These are phyloP conservation scores for Wickerhamiella pararugosa DNA, from an alignment of 1,139 yeast genomes.

Conservation along the genomic window DNA sequence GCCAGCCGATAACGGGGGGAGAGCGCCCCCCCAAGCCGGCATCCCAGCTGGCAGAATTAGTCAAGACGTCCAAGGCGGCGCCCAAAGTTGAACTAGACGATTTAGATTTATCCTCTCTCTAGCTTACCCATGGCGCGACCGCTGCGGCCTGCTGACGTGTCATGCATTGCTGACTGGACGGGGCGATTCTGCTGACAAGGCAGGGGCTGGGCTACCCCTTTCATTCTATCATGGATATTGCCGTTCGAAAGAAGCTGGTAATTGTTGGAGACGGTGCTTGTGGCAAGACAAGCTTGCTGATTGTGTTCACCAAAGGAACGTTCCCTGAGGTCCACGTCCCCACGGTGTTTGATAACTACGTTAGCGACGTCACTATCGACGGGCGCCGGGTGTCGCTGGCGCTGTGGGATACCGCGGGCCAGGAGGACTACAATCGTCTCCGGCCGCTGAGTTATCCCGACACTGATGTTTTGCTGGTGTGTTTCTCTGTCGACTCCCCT, in stretches of 20 bases:
- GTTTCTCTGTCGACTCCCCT: constrained; percentile 85
- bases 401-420: constrained; percentile 97
- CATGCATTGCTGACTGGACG: too few relatives aligned
- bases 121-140: too few relatives aligned
- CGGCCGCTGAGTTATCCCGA: constrained; percentile 91
- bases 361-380: constrained; percentile 81
- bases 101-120: too few relatives aligned
- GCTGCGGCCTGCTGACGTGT: too few relatives aligned
- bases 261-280: constrained; percentile 96
- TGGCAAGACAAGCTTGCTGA: constrained; percentile 58
- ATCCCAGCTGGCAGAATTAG: too few relatives aligned
- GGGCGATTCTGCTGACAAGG: too few relatives aligned
- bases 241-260: constrained; percentile 52
- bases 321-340: constrained; percentile 95
- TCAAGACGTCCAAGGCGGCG: too few relatives aligned
- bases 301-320: constrained; percentile 81
- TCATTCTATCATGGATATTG: constrained; percentile 17
- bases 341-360: constrained; percentile 89
- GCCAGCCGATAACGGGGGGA: too few relatives aligned
- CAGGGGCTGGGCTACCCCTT: not conserved
- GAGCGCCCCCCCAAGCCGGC: too few relatives aligned
- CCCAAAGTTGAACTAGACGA: too few relatives aligned
- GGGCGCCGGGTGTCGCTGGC: constrained; percentile 92
- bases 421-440: constrained; percentile 90
- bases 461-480: constrained; percentile 78